Evolutionary conservation across 2,329 filamentous ascomycete genomes (phyloP).

Genomic region (Calycina herbarum): DNA sequence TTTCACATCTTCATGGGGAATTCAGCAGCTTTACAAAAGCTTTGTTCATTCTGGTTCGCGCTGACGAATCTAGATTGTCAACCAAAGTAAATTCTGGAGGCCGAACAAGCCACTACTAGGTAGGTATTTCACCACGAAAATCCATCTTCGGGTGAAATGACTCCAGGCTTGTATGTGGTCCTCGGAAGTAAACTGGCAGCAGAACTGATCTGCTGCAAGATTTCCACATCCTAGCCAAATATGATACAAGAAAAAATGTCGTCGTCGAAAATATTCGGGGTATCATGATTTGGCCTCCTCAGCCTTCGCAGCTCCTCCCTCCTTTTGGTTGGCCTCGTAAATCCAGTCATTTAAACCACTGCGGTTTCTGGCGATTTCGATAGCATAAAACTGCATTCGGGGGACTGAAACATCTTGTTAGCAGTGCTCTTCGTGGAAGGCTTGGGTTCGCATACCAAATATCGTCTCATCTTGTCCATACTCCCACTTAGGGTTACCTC

Average conservation of each 20-base stretch:
- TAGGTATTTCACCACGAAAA: not conserved
- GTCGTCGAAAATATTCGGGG: not conserved
- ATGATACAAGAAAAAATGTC: not conserved
- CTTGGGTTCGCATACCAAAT: slow-evolving; percentile 65
- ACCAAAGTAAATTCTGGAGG: not conserved
- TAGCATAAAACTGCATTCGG: slow-evolving; percentile 79
- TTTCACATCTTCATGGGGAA: not conserved
- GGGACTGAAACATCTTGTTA: slow-evolving; percentile 44
- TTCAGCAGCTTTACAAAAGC: not conserved
- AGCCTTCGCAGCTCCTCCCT: slow-evolving; percentile 27
- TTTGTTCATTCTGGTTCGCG: not conserved
- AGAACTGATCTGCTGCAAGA: not conserved
- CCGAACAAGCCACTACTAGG: not conserved
- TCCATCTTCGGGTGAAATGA: not conserved
- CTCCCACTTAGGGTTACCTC: slow-evolving; percentile 74
- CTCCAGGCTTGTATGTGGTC: not conserved
- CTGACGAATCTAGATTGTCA: not conserved
- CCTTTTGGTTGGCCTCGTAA: slow-evolving; percentile 75
- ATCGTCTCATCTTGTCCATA: slow-evolving; percentile 90
- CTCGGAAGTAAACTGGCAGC: not conserved
- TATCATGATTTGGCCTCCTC: slow-evolving; percentile 9
- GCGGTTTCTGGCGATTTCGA: slow-evolving; percentile 78
- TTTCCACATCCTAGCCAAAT: not conserved
- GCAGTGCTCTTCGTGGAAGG: not conserved
- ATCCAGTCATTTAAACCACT: slow-evolving; percentile 95